These are phyloP conservation scores for Fistulifera pelliculosa DNA, from an alignment of 108 stramenopile species.

Conservation along the genomic window DNA sequence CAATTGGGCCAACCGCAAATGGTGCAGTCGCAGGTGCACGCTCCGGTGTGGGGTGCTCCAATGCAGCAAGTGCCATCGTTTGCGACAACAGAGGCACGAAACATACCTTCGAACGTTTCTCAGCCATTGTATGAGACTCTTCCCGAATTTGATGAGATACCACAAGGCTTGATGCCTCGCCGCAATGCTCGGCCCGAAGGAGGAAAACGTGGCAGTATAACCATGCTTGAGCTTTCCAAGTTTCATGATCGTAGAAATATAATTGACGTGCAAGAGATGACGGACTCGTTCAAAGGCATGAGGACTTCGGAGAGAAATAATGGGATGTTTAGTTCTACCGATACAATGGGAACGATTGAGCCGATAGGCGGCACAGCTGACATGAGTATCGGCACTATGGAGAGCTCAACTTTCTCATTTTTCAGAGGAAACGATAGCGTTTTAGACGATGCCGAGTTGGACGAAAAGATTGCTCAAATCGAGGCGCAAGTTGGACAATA, in stretches of 20 bases:
- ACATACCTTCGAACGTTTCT: background rate
- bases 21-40: background rate
- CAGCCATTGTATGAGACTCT: background rate
- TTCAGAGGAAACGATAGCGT: background rate
- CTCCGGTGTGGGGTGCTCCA: background rate
- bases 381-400: conserved; percentile 11
- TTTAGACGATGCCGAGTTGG: conserved; percentile 1
- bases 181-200: background rate
- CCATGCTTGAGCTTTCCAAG: conserved; percentile 5
- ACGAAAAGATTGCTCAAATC: background rate
- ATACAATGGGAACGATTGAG: conserved; percentile 17
- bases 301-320: background rate
- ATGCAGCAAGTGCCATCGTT: background rate
- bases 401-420: conserved; percentile 8
- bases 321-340: conserved; percentile 6
- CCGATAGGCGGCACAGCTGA: conserved; percentile 3
- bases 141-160: background rate
- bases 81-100: background rate
- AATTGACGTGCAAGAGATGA: background rate
- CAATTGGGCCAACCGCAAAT: background rate
- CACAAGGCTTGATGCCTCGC: background rate
- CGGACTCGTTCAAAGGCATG: background rate
- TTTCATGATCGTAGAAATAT: background rate
- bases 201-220: conserved; percentile 5
- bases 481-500: no score